Conservation (phyloP, 495 filamentous ascomycete species). For the Achaetomiella virescens region DNA sequence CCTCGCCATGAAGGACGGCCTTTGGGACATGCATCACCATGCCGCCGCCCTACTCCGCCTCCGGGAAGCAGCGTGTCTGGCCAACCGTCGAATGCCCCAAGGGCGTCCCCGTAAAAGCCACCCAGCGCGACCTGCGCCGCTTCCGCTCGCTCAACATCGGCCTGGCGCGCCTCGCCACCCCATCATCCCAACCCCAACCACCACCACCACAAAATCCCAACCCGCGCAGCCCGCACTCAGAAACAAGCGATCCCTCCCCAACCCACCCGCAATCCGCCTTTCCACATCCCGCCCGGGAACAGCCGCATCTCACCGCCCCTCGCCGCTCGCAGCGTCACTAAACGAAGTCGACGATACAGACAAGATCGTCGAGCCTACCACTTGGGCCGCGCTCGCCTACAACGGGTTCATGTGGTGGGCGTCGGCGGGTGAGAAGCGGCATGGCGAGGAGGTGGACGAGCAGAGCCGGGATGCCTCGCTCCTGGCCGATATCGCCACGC, state of each 20-base stretch:
- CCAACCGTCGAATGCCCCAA: conserved; percentile 63
- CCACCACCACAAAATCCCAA: conserved; percentile 18
- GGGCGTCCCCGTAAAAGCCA: conserved; percentile 66
- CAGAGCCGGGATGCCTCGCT: conserved; percentile 42
- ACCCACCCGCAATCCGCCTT: conserved; percentile 21
- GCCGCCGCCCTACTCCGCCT: conserved; percentile 50
- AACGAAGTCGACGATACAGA: conserved; percentile 39
- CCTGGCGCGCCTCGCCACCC: conserved; percentile 47
- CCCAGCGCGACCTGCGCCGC: conserved; percentile 80
- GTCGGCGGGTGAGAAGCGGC: conserved; percentile 78
- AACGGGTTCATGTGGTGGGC: conserved; percentile 98
- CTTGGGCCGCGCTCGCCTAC: conserved; percentile 89
- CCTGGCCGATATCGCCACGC: conserved; percentile 39
- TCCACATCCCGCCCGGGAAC: conserved; percentile 29
- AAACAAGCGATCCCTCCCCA: conserved; percentile 18
- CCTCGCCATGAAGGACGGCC: conserved; percentile 69
- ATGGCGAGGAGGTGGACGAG: conserved; percentile 45
- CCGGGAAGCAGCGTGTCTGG: conserved; percentile 59
- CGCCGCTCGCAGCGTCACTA: background rate
- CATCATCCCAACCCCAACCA: conserved; percentile 18
- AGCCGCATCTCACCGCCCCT: background rate
- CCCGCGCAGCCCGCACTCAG: conserved; percentile 17
- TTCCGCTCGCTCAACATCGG: conserved; percentile 66
- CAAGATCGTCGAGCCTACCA: conserved; percentile 63
- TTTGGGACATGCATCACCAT: conserved; percentile 83